Base-by-base conservation (phyloP, 176 grass and related monocot genomes). In the Carex myosuroides region DNA sequence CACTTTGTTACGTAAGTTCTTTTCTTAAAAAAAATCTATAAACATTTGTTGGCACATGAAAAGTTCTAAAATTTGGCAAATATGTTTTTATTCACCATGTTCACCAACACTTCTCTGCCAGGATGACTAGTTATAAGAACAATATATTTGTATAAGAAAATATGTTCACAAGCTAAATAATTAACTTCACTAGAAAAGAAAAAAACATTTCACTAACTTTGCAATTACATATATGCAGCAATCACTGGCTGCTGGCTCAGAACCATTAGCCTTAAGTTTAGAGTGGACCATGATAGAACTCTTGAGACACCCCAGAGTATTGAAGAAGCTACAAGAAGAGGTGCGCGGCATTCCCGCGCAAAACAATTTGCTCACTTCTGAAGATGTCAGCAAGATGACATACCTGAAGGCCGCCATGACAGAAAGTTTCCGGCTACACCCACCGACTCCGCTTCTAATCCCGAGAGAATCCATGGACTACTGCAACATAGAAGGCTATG, bases 341-440 rank as follows among this genome's bases (percentile, higher is more conserved):
- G 81, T 83, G 39, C 42, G 21, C 10, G 33, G 21, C 8, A 48
- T 83, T 37, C 3, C 44, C 10, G 11, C 39, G 4, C 35, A 69
- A 24, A 68, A 68, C 3, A 29, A 55, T 2, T 4, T 83, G 35
- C 39, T 83, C 1, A 46, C 60, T 5, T 48, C 35, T 2, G 58
- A 64, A 66, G 81, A 83, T 52, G 39, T 83, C 24, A 14, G 33
- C 48, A 83, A 83, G 13, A 10, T 69, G 81, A 46, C 39, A 1
- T 91, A 87, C 71, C 68, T 91, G 1, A 84, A 80, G 7, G 68
- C 84, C n/a, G 87, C 88, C 14, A 85, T 89, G 75, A 93, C 80
- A 58, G 92, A 94, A 67, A 85, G 56, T 0, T 59, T 94, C 5
- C 70, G 89, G 11, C 5, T 91, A 46, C 92, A 89, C 17, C 81